Evolutionary conservation across 371 early-diverging fungal species (phyloP).

Genomic region (Lichtheimia corymbifera): DNA sequence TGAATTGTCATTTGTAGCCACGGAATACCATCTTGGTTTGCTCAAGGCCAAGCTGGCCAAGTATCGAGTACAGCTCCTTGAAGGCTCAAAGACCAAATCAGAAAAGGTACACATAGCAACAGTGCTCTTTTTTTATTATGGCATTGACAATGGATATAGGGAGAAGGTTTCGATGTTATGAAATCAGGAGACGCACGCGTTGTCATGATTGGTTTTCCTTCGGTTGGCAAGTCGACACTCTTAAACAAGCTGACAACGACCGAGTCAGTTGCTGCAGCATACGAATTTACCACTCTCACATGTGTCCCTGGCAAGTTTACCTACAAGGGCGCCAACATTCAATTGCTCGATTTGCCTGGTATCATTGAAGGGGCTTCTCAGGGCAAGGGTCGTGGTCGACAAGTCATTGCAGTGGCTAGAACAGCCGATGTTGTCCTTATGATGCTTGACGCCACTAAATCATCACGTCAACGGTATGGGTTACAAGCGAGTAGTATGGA

Average conservation of each 20-base stretch:
- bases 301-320: slow-evolving; percentile 98
- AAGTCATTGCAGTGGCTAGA: slow-evolving; percentile 96
- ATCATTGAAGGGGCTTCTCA: slow-evolving; percentile 96
- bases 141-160: slow-evolving; percentile 43
- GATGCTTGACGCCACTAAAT: slow-evolving; percentile 98
- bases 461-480: slow-evolving; percentile 68
- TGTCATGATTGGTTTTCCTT: slow-evolving; percentile 98
- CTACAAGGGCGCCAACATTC: slow-evolving; percentile 98
- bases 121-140: not conserved
- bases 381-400: slow-evolving; percentile 96
- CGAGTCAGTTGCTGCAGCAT: slow-evolving; percentile 90
- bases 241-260: slow-evolving; percentile 95
- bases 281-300: slow-evolving; percentile 99
- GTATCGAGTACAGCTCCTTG: slow-evolving; percentile 92
- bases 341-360: slow-evolving; percentile 86
- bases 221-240: slow-evolving; percentile 99
- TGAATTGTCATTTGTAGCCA: slow-evolving; percentile 50
- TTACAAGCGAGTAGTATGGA: not conserved
- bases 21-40: slow-evolving; percentile 96
- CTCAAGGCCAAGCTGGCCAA: slow-evolving; percentile 97
- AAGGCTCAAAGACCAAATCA: slow-evolving; percentile 79
- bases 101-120: slow-evolving; percentile 68
- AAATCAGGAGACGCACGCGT: slow-evolving; percentile 99
- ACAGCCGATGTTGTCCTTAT: slow-evolving; percentile 98
- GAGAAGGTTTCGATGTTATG: slow-evolving; percentile 97